These are phyloP conservation scores for Dysphania ambrosioides DNA, from an alignment of 148 eudicot species.

Conservation along the genomic window DNA sequence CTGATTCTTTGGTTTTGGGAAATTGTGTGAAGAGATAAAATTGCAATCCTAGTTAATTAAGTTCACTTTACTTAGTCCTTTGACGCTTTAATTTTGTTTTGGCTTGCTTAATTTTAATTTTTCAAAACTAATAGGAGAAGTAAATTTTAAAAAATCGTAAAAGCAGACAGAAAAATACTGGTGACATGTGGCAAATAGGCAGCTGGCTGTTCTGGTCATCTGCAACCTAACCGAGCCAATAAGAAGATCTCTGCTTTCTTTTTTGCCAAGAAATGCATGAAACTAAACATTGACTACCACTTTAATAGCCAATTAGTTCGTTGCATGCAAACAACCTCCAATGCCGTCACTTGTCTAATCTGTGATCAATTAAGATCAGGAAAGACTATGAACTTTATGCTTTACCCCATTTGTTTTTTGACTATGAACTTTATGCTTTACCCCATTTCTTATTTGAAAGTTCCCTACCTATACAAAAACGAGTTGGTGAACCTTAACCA, in stretches of 20 bases:
- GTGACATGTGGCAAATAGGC: slow-evolving; percentile 15
- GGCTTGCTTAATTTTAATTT: too few species aligned
- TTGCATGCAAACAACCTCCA: background rate
- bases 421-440: too few species aligned
- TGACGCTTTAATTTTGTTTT: background rate
- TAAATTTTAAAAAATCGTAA: too few species aligned
- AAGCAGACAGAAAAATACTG: too few species aligned
- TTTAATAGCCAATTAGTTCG: background rate
- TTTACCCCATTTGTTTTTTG: too few species aligned
- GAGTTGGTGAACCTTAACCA: too few species aligned
- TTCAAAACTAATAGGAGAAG: too few species aligned
- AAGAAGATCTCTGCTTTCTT: slow-evolving; percentile 10
- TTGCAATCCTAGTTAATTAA: background rate
- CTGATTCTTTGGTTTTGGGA: slow-evolving; percentile 27
- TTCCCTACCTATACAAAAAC: too few species aligned
- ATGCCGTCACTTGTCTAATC: background rate
- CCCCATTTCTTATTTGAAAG: too few species aligned
- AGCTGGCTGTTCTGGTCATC: background rate
- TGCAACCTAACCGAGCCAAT: slow-evolving; percentile 18
- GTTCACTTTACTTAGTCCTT: slow-evolving; percentile 1
- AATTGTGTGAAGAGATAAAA: slow-evolving; percentile 23
- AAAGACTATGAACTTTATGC: too few species aligned
- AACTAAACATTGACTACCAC: slow-evolving; percentile 10
- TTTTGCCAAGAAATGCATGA: slow-evolving; percentile 2
- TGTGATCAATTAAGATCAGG: too few species aligned